Percentiles rank a stretch among this genome's conserved stretches.
Conservation (phyloP, 441 rosid species). For the Sinapis alba region DNA sequence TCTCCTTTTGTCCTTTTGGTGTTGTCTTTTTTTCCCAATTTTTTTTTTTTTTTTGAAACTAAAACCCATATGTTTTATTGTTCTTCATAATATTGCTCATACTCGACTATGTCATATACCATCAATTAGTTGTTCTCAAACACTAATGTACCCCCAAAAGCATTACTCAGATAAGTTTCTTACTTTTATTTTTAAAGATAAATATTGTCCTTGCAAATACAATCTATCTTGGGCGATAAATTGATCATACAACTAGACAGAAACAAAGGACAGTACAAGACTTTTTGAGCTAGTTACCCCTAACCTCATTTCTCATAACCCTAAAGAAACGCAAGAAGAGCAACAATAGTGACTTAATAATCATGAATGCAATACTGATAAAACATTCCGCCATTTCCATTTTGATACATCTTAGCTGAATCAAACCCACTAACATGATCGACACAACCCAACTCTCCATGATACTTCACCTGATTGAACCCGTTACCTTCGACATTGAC, state of each 20-base stretch:
- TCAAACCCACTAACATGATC: constrained; percentile 28
- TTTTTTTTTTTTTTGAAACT: no score
- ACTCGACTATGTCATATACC: not conserved
- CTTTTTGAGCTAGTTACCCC: constrained; percentile 11
- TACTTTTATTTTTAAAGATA: not conserved
- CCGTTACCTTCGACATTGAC: constrained; percentile 28
- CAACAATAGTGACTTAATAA: not conserved
- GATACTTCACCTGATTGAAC: constrained; percentile 23
- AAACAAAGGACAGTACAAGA: constrained; percentile 8
- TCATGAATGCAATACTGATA: constrained; percentile 33
- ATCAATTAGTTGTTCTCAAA: not conserved
- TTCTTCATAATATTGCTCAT: not conserved
- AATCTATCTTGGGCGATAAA: not conserved
- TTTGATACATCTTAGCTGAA: constrained; percentile 27
- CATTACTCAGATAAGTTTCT: not conserved
- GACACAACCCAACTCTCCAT: constrained; percentile 36
- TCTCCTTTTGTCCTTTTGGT: constrained; percentile 22
- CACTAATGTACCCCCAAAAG: not conserved
- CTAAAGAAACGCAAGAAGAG: constrained; percentile 10
- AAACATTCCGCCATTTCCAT: constrained; percentile 33
- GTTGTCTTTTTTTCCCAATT: constrained; percentile 17
- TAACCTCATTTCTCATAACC: constrained; percentile 10
- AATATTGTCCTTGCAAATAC: not conserved
- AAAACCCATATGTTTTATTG: not conserved
- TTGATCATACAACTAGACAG: constrained; percentile 19